Conservation (phyloP, 306 rosid species). For the Hylodesmum podocarpum region DNA sequence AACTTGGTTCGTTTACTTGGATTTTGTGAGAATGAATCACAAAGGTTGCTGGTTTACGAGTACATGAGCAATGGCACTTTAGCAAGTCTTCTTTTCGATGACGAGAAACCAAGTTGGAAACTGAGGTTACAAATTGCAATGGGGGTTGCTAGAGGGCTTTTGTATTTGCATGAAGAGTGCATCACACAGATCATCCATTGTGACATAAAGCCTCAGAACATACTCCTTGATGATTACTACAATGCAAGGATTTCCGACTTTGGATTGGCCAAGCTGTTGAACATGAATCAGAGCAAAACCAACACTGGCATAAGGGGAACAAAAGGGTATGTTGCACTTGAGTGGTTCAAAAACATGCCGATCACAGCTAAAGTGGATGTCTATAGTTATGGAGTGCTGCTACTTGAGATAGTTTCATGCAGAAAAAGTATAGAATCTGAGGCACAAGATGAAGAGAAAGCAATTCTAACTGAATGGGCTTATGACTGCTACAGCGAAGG, state of each 20-base stretch:
- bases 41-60: constrained; percentile 40
- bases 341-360: constrained; percentile 44
- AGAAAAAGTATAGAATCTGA: constrained; percentile 35
- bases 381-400: constrained; percentile 38
- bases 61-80: constrained; percentile 46
- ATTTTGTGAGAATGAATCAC: constrained; percentile 28
- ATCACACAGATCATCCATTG: constrained; percentile 40
- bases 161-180: constrained; percentile 46
- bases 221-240: constrained; percentile 38
- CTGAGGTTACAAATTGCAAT: constrained; percentile 29
- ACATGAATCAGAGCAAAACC: constrained; percentile 43
- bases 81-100: constrained; percentile 35
- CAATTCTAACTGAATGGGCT: constrained; percentile 46
- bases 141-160: constrained; percentile 41
- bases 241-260: constrained; percentile 37
- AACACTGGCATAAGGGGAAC: constrained; percentile 45
- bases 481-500: constrained; percentile 31
- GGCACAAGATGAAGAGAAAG: constrained; percentile 27
- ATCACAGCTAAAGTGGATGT: constrained; percentile 43
- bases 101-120: constrained; percentile 38
- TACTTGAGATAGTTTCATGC: constrained; percentile 42
- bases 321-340: constrained; percentile 51
- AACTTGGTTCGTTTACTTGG: constrained; percentile 43
- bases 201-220: constrained; percentile 51
- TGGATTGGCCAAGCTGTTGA: constrained; percentile 39